A percentile compares a stretch with the other conserved stretches of the same genome.
These are phyloP conservation scores for Lactifluus pinguis DNA, from an alignment of 768 basidiomycete species.

Conservation along the genomic window DNA sequence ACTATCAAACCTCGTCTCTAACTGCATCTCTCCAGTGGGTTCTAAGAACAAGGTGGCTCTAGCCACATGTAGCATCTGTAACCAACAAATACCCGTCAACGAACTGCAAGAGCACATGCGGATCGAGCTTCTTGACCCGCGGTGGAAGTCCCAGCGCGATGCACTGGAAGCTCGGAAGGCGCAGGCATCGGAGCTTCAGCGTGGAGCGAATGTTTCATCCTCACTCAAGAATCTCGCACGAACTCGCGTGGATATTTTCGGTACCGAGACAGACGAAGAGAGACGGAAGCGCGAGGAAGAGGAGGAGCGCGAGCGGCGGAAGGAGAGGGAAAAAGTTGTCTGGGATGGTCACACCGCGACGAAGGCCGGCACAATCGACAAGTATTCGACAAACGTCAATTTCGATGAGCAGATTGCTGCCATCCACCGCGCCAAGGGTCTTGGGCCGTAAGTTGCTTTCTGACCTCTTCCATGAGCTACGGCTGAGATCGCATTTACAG, in stretches of 20 bases:
- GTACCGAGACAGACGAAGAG: slow-evolving; percentile 89
- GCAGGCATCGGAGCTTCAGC: slow-evolving; percentile 78
- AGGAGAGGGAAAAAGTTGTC: slow-evolving; percentile 89
- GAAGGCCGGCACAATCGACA: slow-evolving; percentile 85
- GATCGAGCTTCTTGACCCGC: slow-evolving; percentile 93
- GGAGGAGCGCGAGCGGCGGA: slow-evolving; percentile 68
- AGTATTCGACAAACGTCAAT: slow-evolving; percentile 88
- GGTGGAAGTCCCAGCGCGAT: slow-evolving; percentile 96
- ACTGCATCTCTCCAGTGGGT: slow-evolving; percentile 42
- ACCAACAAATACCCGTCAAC: slow-evolving; percentile 93
- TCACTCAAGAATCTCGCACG: slow-evolving; percentile 90
- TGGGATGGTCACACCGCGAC: slow-evolving; percentile 99
- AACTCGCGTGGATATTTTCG: slow-evolving; percentile 97
- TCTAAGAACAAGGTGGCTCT: slow-evolving; percentile 60
- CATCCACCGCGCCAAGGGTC: slow-evolving; percentile 87
- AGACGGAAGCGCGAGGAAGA: slow-evolving; percentile 81
- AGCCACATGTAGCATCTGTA: slow-evolving; percentile 87
- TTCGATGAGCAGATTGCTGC: slow-evolving; percentile 98
- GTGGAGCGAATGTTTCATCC: slow-evolving; percentile 88
- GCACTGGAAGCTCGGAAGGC: slow-evolving; percentile 82
- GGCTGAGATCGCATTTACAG: slow-evolving; percentile 28
- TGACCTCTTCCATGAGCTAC: slow-evolving; percentile 1
- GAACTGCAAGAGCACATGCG: slow-evolving; percentile 97
- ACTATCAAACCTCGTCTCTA: not conserved
- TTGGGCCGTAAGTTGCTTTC: slow-evolving; percentile 59